Percentiles rank a stretch among this genome's conserved stretches.
Conservation (phyloP, 2,329 filamentous ascomycete species). For the Aspergillus brunneoviolaceus region DNA sequence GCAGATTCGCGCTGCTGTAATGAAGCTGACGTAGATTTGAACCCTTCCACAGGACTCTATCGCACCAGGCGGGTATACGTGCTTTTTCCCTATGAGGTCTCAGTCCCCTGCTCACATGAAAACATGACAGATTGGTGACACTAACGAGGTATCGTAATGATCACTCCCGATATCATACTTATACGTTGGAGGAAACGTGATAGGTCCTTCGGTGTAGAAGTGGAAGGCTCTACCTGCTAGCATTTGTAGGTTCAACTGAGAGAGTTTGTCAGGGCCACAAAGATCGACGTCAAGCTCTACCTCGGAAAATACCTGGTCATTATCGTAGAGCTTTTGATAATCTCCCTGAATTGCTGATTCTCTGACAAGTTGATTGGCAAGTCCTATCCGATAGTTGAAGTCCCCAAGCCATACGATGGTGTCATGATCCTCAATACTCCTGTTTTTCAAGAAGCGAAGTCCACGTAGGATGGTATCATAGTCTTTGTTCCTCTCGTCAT, state of each 20-base stretch:
- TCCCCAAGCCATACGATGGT: conserved; percentile 94
- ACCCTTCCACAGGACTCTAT: conserved; percentile 86
- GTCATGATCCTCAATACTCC: conserved; percentile 87
- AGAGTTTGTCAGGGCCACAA: conserved; percentile 13
- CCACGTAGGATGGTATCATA: conserved; percentile 87
- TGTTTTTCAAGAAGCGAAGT: conserved; percentile 84
- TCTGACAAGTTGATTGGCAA: conserved; percentile 74
- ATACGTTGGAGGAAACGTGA: conserved; percentile 90
- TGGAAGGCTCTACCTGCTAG: conserved; percentile 84
- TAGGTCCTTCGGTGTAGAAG: conserved; percentile 85
- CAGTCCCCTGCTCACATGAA: conserved; percentile 21
- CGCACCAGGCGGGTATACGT: conserved; percentile 95
- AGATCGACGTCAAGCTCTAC: conserved; percentile 1
- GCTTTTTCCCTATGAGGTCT: conserved; percentile 69
- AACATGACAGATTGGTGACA: conserved; percentile 32
- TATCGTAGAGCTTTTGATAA: conserved; percentile 78
- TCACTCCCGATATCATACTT: conserved; percentile 90
- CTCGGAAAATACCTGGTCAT: conserved; percentile 69
- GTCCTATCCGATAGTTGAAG: conserved; percentile 95
- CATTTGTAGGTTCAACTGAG: conserved; percentile 89
- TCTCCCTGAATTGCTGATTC: conserved; percentile 71
- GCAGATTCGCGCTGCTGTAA: conserved; percentile 78
- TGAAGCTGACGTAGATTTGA: conserved; percentile 76
- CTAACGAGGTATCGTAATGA: conserved; percentile 82
- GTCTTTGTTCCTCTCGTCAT: conserved; percentile 92